phyloP scores from a whole-genome alignment of 345 rosid genomes.

The Melastoma malabathricum region DNA sequence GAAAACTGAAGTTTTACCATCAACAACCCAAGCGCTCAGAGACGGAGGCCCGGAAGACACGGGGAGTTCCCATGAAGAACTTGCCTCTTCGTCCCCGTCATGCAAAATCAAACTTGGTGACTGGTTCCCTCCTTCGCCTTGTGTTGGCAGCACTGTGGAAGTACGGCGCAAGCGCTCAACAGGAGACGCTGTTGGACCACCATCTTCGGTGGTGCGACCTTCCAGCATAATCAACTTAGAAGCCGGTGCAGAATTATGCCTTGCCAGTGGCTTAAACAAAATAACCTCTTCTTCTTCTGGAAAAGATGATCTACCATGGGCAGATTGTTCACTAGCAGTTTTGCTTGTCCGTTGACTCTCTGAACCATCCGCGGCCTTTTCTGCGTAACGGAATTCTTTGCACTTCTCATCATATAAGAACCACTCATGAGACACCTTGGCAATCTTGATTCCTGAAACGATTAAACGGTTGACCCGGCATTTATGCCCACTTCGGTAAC shows the following conservation, averaged over 20 bases:
- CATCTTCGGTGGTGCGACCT: constrained; percentile 20
- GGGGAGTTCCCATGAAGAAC: constrained; percentile 17
- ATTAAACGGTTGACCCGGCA: constrained; percentile 44
- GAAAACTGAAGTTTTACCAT: constrained; percentile 21
- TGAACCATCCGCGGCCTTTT: not conserved
- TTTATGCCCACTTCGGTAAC: constrained; percentile 28
- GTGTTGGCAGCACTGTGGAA: constrained; percentile 46
- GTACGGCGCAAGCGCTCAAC: constrained; percentile 77
- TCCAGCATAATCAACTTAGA: constrained; percentile 15
- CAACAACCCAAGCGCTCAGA: constrained; percentile 67
- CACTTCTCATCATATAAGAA: constrained; percentile 29
- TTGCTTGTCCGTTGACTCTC: not conserved
- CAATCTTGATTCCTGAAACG: constrained; percentile 45
- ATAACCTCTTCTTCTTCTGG: constrained; percentile 92
- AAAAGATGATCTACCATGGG: constrained; percentile 19
- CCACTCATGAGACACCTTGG: constrained; percentile 38
- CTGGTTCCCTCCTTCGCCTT: constrained; percentile 16
- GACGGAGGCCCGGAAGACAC: constrained; percentile 70
- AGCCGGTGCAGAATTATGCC: constrained; percentile 78
- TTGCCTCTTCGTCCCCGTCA: too few species aligned
- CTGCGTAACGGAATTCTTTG: constrained; percentile 19
- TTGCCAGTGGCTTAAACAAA: constrained; percentile 81
- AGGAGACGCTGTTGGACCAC: constrained; percentile 23
- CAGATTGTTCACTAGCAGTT: constrained; percentile 10
- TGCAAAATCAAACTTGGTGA: too few species aligned